phyloP scores from a whole-genome alignment of 75 land plant genomes.

The Selaginella tamariscina region DNA sequence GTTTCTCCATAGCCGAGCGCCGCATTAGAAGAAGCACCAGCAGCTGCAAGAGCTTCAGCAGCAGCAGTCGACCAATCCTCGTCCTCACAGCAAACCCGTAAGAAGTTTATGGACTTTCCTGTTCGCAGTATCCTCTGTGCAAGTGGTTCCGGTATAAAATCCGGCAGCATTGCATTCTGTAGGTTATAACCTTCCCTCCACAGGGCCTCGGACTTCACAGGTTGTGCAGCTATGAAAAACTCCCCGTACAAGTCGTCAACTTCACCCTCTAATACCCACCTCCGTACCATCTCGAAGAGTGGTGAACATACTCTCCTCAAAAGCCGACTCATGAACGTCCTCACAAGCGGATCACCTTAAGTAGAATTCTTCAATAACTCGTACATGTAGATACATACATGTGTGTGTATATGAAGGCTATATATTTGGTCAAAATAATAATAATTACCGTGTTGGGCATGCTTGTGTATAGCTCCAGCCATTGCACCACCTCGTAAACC shows the following conservation, averaged over 20 bases:
- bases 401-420: too few species aligned
- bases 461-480: constrained; percentile 94
- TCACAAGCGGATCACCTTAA: constrained; percentile 73
- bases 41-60: not conserved
- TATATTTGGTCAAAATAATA: too few species aligned
- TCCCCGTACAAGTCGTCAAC: not conserved
- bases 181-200: not conserved
- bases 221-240: not conserved
- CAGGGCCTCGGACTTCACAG: not conserved
- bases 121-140: not conserved
- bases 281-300: not conserved
- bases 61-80: not conserved
- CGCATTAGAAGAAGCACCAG: not conserved
- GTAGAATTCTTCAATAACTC: too few species aligned
- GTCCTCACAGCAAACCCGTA: not conserved
- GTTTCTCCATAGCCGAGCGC: not conserved
- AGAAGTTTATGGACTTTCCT: not conserved
- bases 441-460: constrained; percentile 95
- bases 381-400: too few species aligned
- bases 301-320: not conserved
- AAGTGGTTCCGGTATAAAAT: not conserved
- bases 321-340: constrained; percentile 64
- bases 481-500: constrained; percentile 83
- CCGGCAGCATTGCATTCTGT: not conserved
- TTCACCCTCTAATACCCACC: not conserved